Percentiles rank a stretch among this genome's conserved stretches.
These are phyloP conservation scores for Chimonanthus praecox DNA, from an alignment of 164 flowering plant species.

Conservation along the genomic window DNA sequence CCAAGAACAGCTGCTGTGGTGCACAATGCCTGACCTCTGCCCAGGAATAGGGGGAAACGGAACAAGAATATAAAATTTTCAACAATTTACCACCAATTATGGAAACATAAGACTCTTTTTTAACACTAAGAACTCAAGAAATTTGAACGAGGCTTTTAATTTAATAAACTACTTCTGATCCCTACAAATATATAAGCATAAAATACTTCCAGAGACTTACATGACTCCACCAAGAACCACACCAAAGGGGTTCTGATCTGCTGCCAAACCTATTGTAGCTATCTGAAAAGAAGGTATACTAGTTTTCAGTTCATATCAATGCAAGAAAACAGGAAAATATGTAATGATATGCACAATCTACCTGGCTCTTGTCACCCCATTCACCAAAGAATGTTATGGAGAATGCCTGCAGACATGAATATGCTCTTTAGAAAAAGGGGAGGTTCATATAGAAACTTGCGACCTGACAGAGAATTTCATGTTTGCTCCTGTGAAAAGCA, in stretches of 20 bases:
- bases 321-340: neutral
- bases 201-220: conserved; percentile 38
- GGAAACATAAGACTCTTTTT: neutral
- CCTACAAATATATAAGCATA: neutral
- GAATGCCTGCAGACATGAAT: conserved; percentile 65
- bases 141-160: neutral
- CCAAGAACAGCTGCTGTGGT: conserved; percentile 94
- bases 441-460: neutral
- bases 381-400: conserved; percentile 97
- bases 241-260: conserved; percentile 94
- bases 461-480: neutral
- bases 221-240: conserved; percentile 95
- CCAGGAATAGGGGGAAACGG: neutral
- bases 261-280: conserved; percentile 96
- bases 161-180: neutral
- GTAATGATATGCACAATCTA: conserved; percentile 14
- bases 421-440: neutral
- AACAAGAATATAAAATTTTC: too few species aligned
- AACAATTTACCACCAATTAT: too few species aligned
- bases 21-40: conserved; percentile 93
- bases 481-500: neutral
- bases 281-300: conserved; percentile 42
- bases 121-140: neutral
- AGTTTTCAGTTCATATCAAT: neutral
- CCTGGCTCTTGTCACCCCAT: conserved; percentile 99